phyloP scores from a whole-genome alignment of 306 rosid species.

The Vicia sativa region DNA sequence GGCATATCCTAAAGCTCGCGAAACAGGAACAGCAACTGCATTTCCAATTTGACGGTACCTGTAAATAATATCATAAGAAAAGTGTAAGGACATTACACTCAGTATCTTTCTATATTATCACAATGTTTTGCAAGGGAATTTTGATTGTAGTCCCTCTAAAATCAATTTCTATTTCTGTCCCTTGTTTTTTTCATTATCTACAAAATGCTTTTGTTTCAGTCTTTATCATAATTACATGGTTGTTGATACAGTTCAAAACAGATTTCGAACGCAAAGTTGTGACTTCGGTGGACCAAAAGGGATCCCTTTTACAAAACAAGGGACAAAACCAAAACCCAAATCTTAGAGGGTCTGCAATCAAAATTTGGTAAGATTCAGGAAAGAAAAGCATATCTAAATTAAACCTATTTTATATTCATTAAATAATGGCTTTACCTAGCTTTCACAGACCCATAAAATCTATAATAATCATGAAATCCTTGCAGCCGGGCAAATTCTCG shows the following conservation, averaged over 20 bases:
- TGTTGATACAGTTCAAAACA: constrained; percentile 2
- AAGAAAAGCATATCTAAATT: constrained; percentile 6
- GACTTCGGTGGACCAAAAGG: constrained; percentile 8
- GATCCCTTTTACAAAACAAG: neutral
- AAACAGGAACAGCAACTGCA: constrained; percentile 82
- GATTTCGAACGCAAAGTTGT: neutral
- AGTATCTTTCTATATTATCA: neutral
- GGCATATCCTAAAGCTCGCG: constrained; percentile 74
- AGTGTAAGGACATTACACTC: neutral
- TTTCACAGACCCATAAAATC: constrained; percentile 71
- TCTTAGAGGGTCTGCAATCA: constrained; percentile 10
- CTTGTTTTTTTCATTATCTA: neutral
- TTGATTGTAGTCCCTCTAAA: neutral
- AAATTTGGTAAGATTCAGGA: neutral
- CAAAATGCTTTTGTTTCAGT: neutral
- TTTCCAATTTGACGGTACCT: constrained; percentile 93
- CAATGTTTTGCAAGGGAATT: constrained; percentile 12
- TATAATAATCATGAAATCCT: constrained; percentile 92
- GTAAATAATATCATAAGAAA: constrained; percentile 28
- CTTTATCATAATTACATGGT: constrained; percentile 1
- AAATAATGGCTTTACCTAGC: constrained; percentile 55
- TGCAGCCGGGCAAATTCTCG: constrained; percentile 91
- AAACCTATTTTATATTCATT: neutral
- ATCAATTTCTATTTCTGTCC: constrained; percentile 4
- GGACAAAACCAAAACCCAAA: constrained; percentile 2